These are phyloP conservation scores for Trichoderma sp. DNA, from an alignment of 2,329 filamentous ascomycete species.

Conservation along the genomic window DNA sequence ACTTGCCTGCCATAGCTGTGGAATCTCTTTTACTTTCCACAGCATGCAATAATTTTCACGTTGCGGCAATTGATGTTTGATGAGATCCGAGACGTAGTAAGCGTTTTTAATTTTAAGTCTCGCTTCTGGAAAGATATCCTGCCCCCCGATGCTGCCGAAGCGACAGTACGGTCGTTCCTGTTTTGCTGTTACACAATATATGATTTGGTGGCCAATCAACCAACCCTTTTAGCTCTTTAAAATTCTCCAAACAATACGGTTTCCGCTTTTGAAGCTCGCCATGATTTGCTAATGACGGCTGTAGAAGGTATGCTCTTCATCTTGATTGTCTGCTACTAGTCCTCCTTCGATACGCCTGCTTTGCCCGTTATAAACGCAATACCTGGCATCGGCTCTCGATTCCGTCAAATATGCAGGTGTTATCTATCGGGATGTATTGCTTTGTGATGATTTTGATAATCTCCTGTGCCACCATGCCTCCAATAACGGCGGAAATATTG, in stretches of 20 bases:
- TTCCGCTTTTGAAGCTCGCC: not conserved
- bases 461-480: conserved; percentile 95
- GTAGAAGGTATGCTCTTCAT: not conserved
- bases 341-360: not conserved
- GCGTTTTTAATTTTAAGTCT: not conserved
- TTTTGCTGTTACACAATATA: not conserved
- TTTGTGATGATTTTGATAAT: conserved; percentile 85
- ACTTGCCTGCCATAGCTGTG: not conserved
- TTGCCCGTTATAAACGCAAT: conserved; percentile 47
- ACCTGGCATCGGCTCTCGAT: conserved; percentile 65
- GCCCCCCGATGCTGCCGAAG: not conserved
- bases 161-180: not conserved
- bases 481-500: conserved; percentile 84
- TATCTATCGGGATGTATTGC: conserved; percentile 73
- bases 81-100: not conserved
- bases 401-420: conserved; percentile 72
- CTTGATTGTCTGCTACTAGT: not conserved
- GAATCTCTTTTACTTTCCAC: not conserved
- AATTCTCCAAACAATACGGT: too few species aligned
- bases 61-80: not conserved
- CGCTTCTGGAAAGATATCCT: not conserved
- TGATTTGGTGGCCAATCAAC: not conserved
- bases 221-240: not conserved
- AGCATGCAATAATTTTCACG: not conserved
- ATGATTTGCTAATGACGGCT: not conserved